Percentiles rank a stretch among this genome's conserved stretches.
Evolutionary conservation across 805 yeast genomes (phyloP).

Genomic region (Barnettozyma pratensis): DNA sequence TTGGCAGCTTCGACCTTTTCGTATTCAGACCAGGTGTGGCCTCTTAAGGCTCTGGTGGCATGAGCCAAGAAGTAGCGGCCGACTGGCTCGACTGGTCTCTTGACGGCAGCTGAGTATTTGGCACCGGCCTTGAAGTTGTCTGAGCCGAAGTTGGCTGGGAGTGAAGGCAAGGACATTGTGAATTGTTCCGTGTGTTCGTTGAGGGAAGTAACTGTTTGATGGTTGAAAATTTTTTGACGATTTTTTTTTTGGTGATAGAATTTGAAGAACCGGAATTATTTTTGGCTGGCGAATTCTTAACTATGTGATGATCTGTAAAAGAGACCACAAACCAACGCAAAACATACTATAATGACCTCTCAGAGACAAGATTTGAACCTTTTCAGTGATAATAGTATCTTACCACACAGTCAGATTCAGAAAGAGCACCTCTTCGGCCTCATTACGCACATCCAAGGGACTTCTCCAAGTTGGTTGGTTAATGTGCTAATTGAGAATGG

Average conservation of each 20-base stretch:
- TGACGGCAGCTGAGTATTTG: slow-evolving; percentile 53
- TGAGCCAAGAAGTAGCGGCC: slow-evolving; percentile 95
- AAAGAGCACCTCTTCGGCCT: slow-evolving; percentile 25
- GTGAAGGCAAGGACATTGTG: slow-evolving; percentile 40
- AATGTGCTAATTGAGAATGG: slow-evolving; percentile 49
- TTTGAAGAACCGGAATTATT: neutral
- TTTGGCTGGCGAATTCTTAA: neutral
- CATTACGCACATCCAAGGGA: slow-evolving; percentile 42
- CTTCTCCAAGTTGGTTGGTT: slow-evolving; percentile 61
- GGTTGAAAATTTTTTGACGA: neutral
- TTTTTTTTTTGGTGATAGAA: neutral
- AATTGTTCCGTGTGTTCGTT: neutral
- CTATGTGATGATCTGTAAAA: neutral
- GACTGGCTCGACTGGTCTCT: slow-evolving; percentile 91
- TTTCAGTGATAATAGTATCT: slow-evolving; percentile 45
- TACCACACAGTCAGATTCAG: slow-evolving; percentile 22
- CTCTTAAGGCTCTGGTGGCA: slow-evolving; percentile 91
- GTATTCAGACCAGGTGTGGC: slow-evolving; percentile 98
- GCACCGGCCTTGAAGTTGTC: slow-evolving; percentile 44
- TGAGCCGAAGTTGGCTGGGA: slow-evolving; percentile 52
- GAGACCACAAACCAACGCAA: neutral
- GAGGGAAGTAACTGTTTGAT: neutral
- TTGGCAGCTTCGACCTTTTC: slow-evolving; percentile 90
- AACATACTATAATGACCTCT: slow-evolving; percentile 13
- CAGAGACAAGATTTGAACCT: slow-evolving; percentile 58